Base-by-base conservation (phyloP, 2,329 filamentous ascomycete genomes). In the Aspergillus sp. region DNA sequence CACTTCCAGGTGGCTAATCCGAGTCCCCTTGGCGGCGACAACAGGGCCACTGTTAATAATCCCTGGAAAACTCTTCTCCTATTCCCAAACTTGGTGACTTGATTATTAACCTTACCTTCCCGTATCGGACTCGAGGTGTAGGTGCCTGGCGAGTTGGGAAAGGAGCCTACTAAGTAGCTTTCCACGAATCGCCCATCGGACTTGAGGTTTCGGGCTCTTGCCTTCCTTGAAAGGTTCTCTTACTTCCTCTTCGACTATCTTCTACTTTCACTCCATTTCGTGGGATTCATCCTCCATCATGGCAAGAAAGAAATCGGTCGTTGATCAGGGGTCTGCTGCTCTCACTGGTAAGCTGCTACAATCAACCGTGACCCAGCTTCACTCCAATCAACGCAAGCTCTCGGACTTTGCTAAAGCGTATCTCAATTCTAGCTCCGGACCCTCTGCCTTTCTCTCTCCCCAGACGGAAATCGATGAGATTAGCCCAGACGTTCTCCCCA, bases 391-490 rank as follows among this genome's bases (percentile, higher is more conserved):
- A 41, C 5, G 4, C 11, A 41, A 41, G 6, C 11, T 15, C 9
- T 41, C 8, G 15, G 9, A 41, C 11, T 41, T 7, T 28, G 3
- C 22, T 31, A n/a, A 57, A 52, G 47, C 25, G 51, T 25, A 25
- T 30, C 28, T 43, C 17, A 56, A 41, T 28, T 30, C 7, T 23
- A 48, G 46, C 46, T 41, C 38, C 46, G 61, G 64, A 63, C 51
- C 49, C 7, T 7, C 17, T 43, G 7, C 47, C 62, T 19, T 54
- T 54, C 17, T 31, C 57, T 50, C 49, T 59, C 2, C 59, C 67
- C 15, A 66, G 69, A 61, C 71, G 71, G 43, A 71, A 64, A 47
- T 72, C 71, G 30, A 48, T 60, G 45, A 66, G 71, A 64, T 54
- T 72, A 22, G 64, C 69, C 28, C 63, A 59, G 52, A 61, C 61